phyloP scores from a whole-genome alignment of 1,284 basidiomycete species.

The Chalciporus sp. region DNA sequence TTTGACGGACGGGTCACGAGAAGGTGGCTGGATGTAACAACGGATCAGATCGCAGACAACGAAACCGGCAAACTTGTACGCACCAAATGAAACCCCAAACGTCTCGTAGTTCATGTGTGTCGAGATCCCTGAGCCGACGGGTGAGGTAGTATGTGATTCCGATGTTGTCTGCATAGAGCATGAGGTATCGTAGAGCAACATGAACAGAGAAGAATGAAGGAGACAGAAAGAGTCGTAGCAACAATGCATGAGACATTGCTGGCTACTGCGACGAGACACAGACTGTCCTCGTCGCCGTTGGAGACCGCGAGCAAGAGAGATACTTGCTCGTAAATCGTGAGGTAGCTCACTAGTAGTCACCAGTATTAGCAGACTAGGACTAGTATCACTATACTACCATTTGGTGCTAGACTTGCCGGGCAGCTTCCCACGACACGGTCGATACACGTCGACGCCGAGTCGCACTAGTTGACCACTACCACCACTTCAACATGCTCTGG shows the following conservation, averaged over 20 bases:
- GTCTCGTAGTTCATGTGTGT: constrained; percentile 83
- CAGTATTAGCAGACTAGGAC: too few relatives aligned
- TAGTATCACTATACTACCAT: neutral
- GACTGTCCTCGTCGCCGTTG: constrained; percentile 7
- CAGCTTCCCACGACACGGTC: constrained; percentile 31
- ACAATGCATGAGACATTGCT: constrained; percentile 73
- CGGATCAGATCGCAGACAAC: constrained; percentile 17
- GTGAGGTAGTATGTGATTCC: constrained; percentile 97
- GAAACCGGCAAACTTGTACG: constrained; percentile 23
- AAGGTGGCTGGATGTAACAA: constrained; percentile 67
- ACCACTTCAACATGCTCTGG: constrained; percentile 37
- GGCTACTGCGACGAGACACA: neutral
- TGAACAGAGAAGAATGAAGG: constrained; percentile 90
- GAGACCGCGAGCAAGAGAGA: constrained; percentile 7
- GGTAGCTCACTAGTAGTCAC: neutral
- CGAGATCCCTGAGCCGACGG: constrained; percentile 76
- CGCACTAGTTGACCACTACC: neutral
- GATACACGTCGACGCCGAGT: constrained; percentile 25
- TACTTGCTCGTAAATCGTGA: neutral
- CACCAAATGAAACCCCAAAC: constrained; percentile 98
- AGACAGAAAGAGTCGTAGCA: constrained; percentile 87
- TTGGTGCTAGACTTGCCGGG: neutral
- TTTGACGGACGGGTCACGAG: constrained; percentile 88
- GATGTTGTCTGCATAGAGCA: constrained; percentile 88
- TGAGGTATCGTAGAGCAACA: constrained; percentile 88